Evolutionary conservation across 192 early-diverging fungal genomes (phyloP).

Genomic region (Entrophospora sp.): DNA sequence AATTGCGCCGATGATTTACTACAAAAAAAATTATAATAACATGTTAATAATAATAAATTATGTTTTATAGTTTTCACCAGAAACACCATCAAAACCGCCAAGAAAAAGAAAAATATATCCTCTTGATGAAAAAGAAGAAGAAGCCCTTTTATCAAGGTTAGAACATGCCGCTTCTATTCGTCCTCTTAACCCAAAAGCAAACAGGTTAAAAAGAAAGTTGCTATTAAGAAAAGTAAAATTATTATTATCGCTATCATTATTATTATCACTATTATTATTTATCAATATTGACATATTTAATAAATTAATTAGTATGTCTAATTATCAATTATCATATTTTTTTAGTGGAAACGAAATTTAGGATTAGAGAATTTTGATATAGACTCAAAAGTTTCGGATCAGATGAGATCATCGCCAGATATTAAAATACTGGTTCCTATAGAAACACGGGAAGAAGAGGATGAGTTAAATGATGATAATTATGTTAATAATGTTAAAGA

Average conservation of each 20-base stretch:
- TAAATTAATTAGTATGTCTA: background rate
- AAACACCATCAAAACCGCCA: background rate
- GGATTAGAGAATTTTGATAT: background rate
- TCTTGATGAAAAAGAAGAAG: constrained; percentile 39
- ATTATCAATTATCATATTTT: background rate
- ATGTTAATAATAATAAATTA: background rate
- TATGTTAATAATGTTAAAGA: background rate
- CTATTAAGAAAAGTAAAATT: constrained; percentile 29
- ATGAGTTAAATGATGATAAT: background rate
- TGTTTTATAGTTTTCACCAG: background rate
- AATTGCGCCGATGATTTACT: too few species aligned
- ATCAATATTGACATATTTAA: background rate
- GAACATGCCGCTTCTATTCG: constrained; percentile 31
- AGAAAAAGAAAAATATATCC: background rate
- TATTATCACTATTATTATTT: background rate
- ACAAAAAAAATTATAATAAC: background rate
- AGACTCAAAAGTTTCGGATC: too few species aligned
- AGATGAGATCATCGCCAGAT: too few species aligned
- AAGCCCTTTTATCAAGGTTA: constrained; percentile 42
- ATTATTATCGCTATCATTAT: constrained; percentile 1
- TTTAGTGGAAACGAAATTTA: background rate
- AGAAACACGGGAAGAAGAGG: too few species aligned
- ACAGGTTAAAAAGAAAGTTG: constrained; percentile 51
- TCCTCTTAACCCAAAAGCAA: constrained; percentile 31
- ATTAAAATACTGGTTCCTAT: too few species aligned